phyloP scores from a whole-genome alignment of 352 stramenopile species.

The Phytopythium cucurbitacearum region DNA sequence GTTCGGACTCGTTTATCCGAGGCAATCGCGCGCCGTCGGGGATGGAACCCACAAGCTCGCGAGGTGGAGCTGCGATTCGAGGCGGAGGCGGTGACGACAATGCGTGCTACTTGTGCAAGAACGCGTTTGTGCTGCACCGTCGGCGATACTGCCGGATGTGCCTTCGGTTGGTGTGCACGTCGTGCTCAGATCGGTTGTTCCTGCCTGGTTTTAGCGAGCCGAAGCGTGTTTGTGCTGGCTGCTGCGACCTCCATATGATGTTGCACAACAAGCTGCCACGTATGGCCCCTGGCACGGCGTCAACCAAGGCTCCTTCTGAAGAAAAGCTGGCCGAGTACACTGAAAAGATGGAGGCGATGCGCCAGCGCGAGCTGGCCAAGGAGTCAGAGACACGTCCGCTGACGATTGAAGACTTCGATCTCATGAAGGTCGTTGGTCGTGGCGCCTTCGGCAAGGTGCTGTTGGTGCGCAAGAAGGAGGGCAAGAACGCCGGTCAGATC shows the following conservation, averaged over 20 bases:
- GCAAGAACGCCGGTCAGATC: constrained; percentile 80
- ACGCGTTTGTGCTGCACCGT: constrained; percentile 73
- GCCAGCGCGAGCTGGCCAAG: constrained; percentile 63
- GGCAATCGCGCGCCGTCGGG: constrained; percentile 45
- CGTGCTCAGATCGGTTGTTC: constrained; percentile 85
- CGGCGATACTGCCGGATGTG: constrained; percentile 86
- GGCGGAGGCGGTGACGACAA: constrained; percentile 32
- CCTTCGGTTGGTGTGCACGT: constrained; percentile 73
- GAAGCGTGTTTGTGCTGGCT: constrained; percentile 81
- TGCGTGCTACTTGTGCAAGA: constrained; percentile 80
- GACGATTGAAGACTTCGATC: constrained; percentile 91
- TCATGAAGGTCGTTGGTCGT: constrained; percentile 94
- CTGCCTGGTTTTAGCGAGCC: constrained; percentile 84
- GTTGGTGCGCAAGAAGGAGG: constrained; percentile 90
- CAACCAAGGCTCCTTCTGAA: constrained; percentile 34
- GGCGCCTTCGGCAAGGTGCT: constrained; percentile 95
- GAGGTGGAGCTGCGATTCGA: constrained; percentile 13
- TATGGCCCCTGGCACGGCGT: constrained; percentile 24
- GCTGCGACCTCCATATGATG: constrained; percentile 86
- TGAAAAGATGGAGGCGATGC: constrained; percentile 76
- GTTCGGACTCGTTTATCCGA: constrained; percentile 81
- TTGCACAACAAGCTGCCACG: constrained; percentile 82
- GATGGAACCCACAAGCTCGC: background rate
- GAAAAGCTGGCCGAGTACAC: constrained; percentile 60
- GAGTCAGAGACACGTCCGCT: constrained; percentile 69